These are phyloP conservation scores for Solanum sitiens DNA, from an alignment of 257 asterid species.

Conservation along the genomic window DNA sequence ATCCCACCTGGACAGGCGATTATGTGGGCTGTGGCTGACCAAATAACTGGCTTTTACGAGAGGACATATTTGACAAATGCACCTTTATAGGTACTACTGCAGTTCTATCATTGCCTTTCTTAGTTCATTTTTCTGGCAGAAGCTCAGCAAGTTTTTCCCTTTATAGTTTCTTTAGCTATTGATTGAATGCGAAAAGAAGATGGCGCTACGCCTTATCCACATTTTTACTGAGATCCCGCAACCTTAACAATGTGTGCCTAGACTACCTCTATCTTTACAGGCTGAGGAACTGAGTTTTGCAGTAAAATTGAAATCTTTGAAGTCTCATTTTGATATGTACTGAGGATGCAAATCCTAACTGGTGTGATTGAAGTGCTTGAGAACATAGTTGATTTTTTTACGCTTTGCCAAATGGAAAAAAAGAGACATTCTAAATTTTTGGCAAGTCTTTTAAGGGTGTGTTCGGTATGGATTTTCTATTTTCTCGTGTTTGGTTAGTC, in stretches of 20 bases:
- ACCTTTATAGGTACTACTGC: constrained; percentile 11
- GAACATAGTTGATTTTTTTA: background rate
- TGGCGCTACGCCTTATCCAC: background rate
- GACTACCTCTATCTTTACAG: background rate
- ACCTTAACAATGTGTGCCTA: background rate
- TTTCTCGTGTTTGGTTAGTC: background rate
- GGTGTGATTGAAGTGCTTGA: background rate
- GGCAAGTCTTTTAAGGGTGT: background rate
- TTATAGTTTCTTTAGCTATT: background rate
- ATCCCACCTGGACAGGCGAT: constrained; percentile 99
- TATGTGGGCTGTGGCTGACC: constrained; percentile 97
- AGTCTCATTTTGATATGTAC: background rate
- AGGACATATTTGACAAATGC: constrained; percentile 36
- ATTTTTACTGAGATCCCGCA: background rate
- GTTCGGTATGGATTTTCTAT: background rate
- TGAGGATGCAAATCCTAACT: background rate
- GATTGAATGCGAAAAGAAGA: background rate
- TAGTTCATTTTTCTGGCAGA: background rate
- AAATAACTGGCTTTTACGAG: constrained; percentile 79
- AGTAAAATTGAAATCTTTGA: background rate
- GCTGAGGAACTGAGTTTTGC: background rate
- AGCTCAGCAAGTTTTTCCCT: background rate
- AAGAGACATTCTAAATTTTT: background rate
- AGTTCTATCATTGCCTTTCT: background rate
- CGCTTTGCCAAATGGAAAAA: background rate